These are phyloP conservation scores for Auriscalpium microsporum DNA, from an alignment of 768 basidiomycete species.

Conservation along the genomic window DNA sequence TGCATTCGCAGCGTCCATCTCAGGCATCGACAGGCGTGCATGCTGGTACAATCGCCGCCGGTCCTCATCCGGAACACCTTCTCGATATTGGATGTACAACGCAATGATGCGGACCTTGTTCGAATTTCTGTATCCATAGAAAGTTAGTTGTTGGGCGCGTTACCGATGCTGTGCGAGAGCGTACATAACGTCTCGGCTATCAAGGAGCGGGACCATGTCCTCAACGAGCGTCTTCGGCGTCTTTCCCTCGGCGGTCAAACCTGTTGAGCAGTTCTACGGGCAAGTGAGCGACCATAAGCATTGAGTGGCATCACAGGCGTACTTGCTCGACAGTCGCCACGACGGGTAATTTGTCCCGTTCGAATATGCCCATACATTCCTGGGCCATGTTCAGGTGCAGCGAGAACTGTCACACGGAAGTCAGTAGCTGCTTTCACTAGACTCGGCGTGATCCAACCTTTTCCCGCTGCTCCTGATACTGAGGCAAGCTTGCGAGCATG, in stretches of 20 bases:
- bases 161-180: neutral
- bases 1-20: slow-evolving; percentile 91
- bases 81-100: slow-evolving; percentile 87
- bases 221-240: slow-evolving; percentile 91
- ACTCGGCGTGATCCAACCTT: slow-evolving; percentile 44
- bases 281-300: too few species aligned
- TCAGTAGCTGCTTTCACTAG: neutral
- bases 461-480: slow-evolving; percentile 92
- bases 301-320: neutral
- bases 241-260: slow-evolving; percentile 85
- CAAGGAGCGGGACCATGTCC: slow-evolving; percentile 96
- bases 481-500: slow-evolving; percentile 91
- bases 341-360: slow-evolving; percentile 73
- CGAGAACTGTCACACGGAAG: slow-evolving; percentile 59
- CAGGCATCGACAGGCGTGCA: slow-evolving; percentile 75
- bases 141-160: slow-evolving; percentile 4
- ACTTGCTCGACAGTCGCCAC: slow-evolving; percentile 91
- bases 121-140: slow-evolving; percentile 43
- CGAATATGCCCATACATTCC: slow-evolving; percentile 93
- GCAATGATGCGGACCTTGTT: slow-evolving; percentile 97
- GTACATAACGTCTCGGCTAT: slow-evolving; percentile 77
- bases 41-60: slow-evolving; percentile 91
- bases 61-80: slow-evolving; percentile 98
- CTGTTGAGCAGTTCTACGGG: slow-evolving; percentile 84
- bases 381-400: slow-evolving; percentile 96